Evolutionary conservation across 2,329 filamentous ascomycete species (phyloP).

Genomic region (Pyrenophora tritici-repentis): DNA sequence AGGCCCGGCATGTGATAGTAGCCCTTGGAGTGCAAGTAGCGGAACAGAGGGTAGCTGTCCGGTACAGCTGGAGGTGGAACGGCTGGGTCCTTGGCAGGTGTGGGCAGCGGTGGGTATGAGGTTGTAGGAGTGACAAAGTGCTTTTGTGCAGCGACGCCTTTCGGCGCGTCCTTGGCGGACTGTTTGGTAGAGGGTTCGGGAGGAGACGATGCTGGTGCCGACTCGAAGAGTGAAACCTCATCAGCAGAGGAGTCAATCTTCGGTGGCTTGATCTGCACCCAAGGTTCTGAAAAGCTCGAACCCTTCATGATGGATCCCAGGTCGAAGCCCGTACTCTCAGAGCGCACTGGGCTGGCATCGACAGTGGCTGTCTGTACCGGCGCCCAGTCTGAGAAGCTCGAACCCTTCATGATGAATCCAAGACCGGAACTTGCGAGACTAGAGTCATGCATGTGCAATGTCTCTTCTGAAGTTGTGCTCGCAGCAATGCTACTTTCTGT

Average conservation of each 20-base stretch:
- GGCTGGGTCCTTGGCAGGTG: conserved; percentile 15
- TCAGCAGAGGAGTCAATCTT: conserved; percentile 7
- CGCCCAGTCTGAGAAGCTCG: conserved; percentile 20
- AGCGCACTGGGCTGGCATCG: conserved; percentile 3
- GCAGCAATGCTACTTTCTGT: conserved; percentile 18
- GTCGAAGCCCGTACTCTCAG: conserved; percentile 14
- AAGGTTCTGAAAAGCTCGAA: conserved; percentile 24
- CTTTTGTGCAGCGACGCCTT: conserved; percentile 27
- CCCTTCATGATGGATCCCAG: conserved; percentile 36
- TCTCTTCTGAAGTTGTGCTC: conserved; percentile 19
- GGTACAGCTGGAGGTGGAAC: conserved; percentile 44
- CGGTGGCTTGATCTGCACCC: conserved; percentile 12
- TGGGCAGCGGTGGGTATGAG: conserved; percentile 49
- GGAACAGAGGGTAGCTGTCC: conserved; percentile 73
- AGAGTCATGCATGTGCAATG: conserved; percentile 15
- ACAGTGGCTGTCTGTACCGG: neutral
- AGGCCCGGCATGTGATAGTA: conserved; percentile 92
- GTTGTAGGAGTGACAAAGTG: conserved; percentile 53
- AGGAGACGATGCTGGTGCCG: neutral
- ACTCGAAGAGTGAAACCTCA: neutral
- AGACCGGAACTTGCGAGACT: conserved; percentile 21
- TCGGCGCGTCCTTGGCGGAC: conserved; percentile 12
- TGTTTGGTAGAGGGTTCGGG: conserved; percentile 14
- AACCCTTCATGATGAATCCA: conserved; percentile 35
- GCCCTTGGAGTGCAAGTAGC: conserved; percentile 74